Conservation (phyloP, 495 filamentous ascomycete genomes). For the Paragyromitra xinjiangensis region DNA sequence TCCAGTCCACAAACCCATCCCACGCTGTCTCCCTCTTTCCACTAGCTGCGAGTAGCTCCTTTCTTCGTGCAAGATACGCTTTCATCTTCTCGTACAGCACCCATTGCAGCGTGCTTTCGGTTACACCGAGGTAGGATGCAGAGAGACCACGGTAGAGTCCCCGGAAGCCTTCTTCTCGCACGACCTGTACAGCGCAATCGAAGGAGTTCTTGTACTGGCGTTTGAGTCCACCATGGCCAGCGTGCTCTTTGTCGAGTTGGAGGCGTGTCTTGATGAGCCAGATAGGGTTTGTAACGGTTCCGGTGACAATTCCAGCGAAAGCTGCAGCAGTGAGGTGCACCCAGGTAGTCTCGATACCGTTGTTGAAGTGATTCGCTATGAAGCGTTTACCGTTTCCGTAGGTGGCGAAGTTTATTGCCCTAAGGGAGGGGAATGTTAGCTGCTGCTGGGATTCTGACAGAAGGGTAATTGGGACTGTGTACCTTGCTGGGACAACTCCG, state of each 20-base stretch:
- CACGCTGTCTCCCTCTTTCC: slow-evolving; percentile 68
- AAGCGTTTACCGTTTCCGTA: slow-evolving; percentile 89
- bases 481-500: slow-evolving; percentile 83
- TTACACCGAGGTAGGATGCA: slow-evolving; percentile 85
- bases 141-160: slow-evolving; percentile 87
- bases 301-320: slow-evolving; percentile 78
- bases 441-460: neutral
- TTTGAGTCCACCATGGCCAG: slow-evolving; percentile 60
- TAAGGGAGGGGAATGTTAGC: slow-evolving; percentile 19
- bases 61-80: slow-evolving; percentile 67
- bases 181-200: slow-evolving; percentile 79
- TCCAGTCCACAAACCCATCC: slow-evolving; percentile 72
- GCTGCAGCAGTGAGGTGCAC: slow-evolving; percentile 79
- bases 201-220: slow-evolving; percentile 81
- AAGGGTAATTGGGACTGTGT: neutral
- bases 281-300: slow-evolving; percentile 89
- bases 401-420: slow-evolving; percentile 84
- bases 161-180: slow-evolving; percentile 76
- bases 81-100: slow-evolving; percentile 89
- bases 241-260: slow-evolving; percentile 78
- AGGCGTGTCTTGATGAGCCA: slow-evolving; percentile 91
- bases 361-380: slow-evolving; percentile 71
- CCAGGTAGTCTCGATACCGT: slow-evolving; percentile 71
- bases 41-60: slow-evolving; percentile 64
- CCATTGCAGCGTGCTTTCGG: slow-evolving; percentile 87